Conservation (phyloP, 352 stramenopile genomes). For the Phytophthora hybrid region DNA sequence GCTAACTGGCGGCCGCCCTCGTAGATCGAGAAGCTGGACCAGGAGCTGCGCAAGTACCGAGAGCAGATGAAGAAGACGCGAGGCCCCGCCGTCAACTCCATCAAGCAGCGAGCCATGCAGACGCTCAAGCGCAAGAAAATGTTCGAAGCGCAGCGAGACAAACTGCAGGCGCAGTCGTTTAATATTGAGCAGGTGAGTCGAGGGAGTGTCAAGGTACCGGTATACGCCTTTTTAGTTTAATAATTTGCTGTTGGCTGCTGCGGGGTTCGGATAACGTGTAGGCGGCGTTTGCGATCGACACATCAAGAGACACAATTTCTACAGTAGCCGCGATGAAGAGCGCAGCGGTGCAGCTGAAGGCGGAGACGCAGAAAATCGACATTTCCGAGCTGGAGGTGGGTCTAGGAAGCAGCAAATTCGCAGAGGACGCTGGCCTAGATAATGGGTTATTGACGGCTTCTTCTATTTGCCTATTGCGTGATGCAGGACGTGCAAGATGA, state of each 20-base stretch:
- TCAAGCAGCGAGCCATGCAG: slow-evolving; percentile 89
- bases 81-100: slow-evolving; percentile 66
- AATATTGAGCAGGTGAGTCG: slow-evolving; percentile 83
- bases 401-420: neutral
- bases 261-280: slow-evolving; percentile 24
- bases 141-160: slow-evolving; percentile 87
- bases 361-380: slow-evolving; percentile 96
- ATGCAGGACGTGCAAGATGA: slow-evolving; percentile 95
- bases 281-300: slow-evolving; percentile 93
- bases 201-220: neutral
- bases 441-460: neutral
- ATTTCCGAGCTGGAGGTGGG: slow-evolving; percentile 95
- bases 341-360: slow-evolving; percentile 92
- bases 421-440: neutral
- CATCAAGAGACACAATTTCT: slow-evolving; percentile 91
- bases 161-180: slow-evolving; percentile 83
- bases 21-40: slow-evolving; percentile 83
- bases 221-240: too few species aligned
- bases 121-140: slow-evolving; percentile 92
- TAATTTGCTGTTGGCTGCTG: neutral
- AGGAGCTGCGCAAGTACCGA: slow-evolving; percentile 85
- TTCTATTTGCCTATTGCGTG: neutral
- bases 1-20: slow-evolving; percentile 9
- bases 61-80: slow-evolving; percentile 86
- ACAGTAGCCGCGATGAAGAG: slow-evolving; percentile 97